Evolutionary conservation across 192 early-diverging fungal species (phyloP).

Genomic region (Coemansia sp.): DNA sequence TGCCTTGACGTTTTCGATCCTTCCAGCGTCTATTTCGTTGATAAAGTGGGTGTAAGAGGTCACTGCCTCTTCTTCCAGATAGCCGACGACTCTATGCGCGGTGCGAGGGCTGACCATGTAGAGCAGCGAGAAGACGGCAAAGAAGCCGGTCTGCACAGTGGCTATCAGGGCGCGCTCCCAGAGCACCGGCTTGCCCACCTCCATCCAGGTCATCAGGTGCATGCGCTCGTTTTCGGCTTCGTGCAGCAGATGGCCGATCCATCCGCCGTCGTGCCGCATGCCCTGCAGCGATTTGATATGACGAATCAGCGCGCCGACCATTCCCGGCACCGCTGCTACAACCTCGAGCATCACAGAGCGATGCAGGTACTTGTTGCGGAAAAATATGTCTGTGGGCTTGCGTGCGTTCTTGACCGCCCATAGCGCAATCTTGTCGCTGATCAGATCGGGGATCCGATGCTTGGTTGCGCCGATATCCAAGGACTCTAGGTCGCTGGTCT

Average conservation of each 20-base stretch:
- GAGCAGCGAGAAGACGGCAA: constrained; percentile 85
- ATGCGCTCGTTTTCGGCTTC: constrained; percentile 91
- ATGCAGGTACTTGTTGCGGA: constrained; percentile 75
- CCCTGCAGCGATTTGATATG: constrained; percentile 78
- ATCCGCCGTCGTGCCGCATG: constrained; percentile 83
- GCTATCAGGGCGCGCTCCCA: constrained; percentile 70
- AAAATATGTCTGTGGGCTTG: constrained; percentile 68
- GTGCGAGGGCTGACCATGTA: constrained; percentile 79
- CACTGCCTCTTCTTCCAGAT: constrained; percentile 93
- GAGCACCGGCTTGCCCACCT: constrained; percentile 62
- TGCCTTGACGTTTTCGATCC: constrained; percentile 69
- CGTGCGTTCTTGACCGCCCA: constrained; percentile 66
- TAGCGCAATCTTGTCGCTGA: constrained; percentile 67
- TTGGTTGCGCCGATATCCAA: constrained; percentile 62
- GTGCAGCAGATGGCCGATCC: constrained; percentile 86
- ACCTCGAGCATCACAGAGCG: constrained; percentile 80
- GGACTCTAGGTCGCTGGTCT: constrained; percentile 61
- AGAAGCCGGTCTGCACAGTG: constrained; percentile 84
- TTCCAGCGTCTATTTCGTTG: constrained; percentile 78
- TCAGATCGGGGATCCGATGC: constrained; percentile 63
- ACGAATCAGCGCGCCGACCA: constrained; percentile 82
- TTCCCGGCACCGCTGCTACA: constrained; percentile 81
- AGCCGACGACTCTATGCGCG: constrained; percentile 88
- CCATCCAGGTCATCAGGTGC: constrained; percentile 81
- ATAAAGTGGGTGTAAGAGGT: constrained; percentile 88